phyloP scores from a whole-genome alignment of 331 rosid genomes.

The Rhamnella rubrinervis region DNA sequence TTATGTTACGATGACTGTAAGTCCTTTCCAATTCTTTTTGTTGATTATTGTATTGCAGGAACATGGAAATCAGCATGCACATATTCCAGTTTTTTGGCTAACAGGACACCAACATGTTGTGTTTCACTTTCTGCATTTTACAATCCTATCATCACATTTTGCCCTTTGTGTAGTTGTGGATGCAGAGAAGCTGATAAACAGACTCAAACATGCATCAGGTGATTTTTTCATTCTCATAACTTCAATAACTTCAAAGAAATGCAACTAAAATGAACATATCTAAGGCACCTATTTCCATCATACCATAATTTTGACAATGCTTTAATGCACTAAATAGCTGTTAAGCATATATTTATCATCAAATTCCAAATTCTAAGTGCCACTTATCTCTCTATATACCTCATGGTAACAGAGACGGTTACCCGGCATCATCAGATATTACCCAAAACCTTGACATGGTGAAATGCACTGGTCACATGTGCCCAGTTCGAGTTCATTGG shows the following conservation, averaged over 20 bases:
- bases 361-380: slow-evolving; percentile 1
- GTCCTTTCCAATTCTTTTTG: not conserved
- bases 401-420: slow-evolving; percentile 35
- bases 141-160: slow-evolving; percentile 61
- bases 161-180: slow-evolving; percentile 71
- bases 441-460: slow-evolving; percentile 17
- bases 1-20: not conserved
- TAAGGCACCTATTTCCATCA: not conserved
- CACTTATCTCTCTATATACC: not conserved
- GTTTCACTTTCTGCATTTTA: slow-evolving; percentile 83
- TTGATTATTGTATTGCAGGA: slow-evolving; percentile 40
- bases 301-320: no score
- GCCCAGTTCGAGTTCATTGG: slow-evolving; percentile 81
- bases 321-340: not conserved
- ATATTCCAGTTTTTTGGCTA: slow-evolving; percentile 64
- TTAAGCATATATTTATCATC: not conserved
- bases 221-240: slow-evolving; percentile 3
- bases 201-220: slow-evolving; percentile 52
- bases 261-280: no score
- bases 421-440: slow-evolving; percentile 3
- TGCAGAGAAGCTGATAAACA: slow-evolving; percentile 49
- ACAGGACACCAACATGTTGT: slow-evolving; percentile 57
- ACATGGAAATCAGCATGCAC: slow-evolving; percentile 79
- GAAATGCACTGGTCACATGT: slow-evolving; percentile 71
- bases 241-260: not conserved